phyloP scores from a whole-genome alignment of 2,329 filamentous ascomycete species.

The Cladosporium sp. region DNA sequence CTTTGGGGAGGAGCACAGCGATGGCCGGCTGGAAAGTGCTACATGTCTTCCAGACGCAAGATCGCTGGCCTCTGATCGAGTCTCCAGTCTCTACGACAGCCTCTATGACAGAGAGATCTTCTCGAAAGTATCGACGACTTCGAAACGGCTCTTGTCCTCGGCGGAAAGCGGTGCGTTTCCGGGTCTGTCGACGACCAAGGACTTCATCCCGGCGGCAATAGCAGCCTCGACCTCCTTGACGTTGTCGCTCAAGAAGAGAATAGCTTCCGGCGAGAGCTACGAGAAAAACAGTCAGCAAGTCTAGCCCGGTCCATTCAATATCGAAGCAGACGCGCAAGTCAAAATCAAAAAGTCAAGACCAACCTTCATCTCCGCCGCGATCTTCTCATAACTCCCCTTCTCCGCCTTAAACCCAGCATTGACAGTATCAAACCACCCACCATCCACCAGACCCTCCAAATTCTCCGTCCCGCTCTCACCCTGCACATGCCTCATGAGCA shows the following conservation, averaged over 20 bases:
- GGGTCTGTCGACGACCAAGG: constrained; percentile 52
- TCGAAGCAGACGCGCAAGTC: too few relatives aligned
- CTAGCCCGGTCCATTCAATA: not conserved
- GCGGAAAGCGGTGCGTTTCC: constrained; percentile 63
- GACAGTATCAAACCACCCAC: constrained; percentile 70
- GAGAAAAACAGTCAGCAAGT: not conserved
- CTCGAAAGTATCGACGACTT: constrained; percentile 23
- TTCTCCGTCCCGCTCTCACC: constrained; percentile 48
- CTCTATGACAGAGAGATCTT: constrained; percentile 19
- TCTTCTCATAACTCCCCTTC: constrained; percentile 61
- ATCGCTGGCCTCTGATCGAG: too few relatives aligned
- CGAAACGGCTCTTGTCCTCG: constrained; percentile 37
- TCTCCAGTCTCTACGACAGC: too few relatives aligned
- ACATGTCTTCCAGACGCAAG: too few relatives aligned
- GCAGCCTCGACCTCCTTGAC: constrained; percentile 53
- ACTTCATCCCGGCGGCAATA: constrained; percentile 38
- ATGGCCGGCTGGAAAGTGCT: too few relatives aligned
- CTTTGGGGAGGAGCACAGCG: too few relatives aligned
- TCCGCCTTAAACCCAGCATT: constrained; percentile 75
- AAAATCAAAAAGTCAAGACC: not conserved
- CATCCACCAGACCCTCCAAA: constrained; percentile 55
- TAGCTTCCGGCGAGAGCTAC: not conserved
- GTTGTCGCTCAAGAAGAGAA: constrained; percentile 79
- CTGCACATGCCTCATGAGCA: constrained; percentile 64
- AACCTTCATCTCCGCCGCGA: constrained; percentile 47